Evolutionary conservation across 2,329 filamentous ascomycete genomes (phyloP), one percentile per base, ranked within the genome.

Genomic region (Pseudogymnoascus sp.): DNA sequence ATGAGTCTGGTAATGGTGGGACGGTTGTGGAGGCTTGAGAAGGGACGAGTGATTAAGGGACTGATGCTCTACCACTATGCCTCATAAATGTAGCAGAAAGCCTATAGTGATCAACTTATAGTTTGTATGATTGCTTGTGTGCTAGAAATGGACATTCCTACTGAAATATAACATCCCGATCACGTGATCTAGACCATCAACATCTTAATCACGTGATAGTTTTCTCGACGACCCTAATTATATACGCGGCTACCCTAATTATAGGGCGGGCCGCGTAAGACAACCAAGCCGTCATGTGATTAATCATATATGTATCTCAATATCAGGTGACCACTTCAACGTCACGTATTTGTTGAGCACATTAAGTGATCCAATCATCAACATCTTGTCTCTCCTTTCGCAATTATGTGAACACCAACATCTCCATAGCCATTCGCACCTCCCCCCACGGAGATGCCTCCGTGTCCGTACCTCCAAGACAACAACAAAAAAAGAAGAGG

Each of bases 1-100:
- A 65, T 11, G 56, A 47, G 10, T 61, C 50, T 62, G 63, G 63
- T 21, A 64, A n/a, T n/a, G 63, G 53, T 11, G 53, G 62, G 28
- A 28, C 18, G 37, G 33, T 62, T 33, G 16, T 60, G 8, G 28
- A 59, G 53, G 53, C 8, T 33, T 33, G 18, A 59, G 14, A 16
- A 12, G 53, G 2, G 4, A 31, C 5, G 28, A 31, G 14, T 33
- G 2, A 10, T 11, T 33, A 1, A 33, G 53, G 25, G n/a, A 18
- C n/a, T n/a, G n/a, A n/a, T n/a, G n/a, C 25, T 35, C 53, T 8
- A 3, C 28, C 28, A 18, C 1, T 35, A 12, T 33, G 10, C 7
- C 28, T n/a, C 3, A 7, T 56, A 31, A n/a, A 56, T 35, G n/a
- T 59, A 35, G 6, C 3, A 18, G 28, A 18, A 33, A 53, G 16